These are phyloP conservation scores for Fusarium sp. DNA, from an alignment of 2,329 filamentous ascomycete species.

Conservation along the genomic window DNA sequence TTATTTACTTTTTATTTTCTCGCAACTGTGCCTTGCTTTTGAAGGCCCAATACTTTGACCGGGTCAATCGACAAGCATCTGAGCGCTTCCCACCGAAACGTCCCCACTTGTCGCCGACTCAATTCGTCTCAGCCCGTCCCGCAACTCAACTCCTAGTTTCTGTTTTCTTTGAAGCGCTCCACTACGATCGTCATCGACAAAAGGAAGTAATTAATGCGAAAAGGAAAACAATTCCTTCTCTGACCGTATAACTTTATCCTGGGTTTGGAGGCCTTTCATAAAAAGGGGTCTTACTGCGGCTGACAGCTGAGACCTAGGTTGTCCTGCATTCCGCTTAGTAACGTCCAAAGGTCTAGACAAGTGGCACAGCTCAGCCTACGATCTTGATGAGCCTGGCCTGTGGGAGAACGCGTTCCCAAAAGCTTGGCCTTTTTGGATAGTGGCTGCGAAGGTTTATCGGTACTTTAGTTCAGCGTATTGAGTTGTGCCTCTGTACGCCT, in stretches of 20 bases:
- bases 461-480: slow-evolving; percentile 4
- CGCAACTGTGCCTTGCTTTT: slow-evolving; percentile 4
- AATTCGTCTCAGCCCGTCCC: slow-evolving; percentile 34
- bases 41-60: slow-evolving; percentile 17
- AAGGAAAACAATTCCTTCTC: not conserved
- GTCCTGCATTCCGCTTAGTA: slow-evolving; percentile 16
- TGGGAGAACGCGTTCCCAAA: not conserved
- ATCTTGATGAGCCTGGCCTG: not conserved
- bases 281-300: not conserved
- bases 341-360: slow-evolving; percentile 17
- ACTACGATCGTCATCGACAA: slow-evolving; percentile 17
- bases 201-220: slow-evolving; percentile 12
- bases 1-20: slow-evolving; percentile 10
- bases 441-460: slow-evolving; percentile 21
- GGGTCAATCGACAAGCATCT: slow-evolving; percentile 7
- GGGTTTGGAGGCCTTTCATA: not conserved
- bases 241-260: not conserved
- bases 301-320: slow-evolving; percentile 11
- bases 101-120: slow-evolving; percentile 36
- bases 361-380: slow-evolving; percentile 31
- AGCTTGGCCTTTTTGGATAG: slow-evolving; percentile 26
- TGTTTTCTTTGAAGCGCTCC: slow-evolving; percentile 12
- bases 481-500: not conserved
- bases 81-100: slow-evolving; percentile 29
- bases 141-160: slow-evolving; percentile 23